These are phyloP conservation scores for Eimeria praecox DNA, from an alignment of 169 alveolate species.

Conservation along the genomic window DNA sequence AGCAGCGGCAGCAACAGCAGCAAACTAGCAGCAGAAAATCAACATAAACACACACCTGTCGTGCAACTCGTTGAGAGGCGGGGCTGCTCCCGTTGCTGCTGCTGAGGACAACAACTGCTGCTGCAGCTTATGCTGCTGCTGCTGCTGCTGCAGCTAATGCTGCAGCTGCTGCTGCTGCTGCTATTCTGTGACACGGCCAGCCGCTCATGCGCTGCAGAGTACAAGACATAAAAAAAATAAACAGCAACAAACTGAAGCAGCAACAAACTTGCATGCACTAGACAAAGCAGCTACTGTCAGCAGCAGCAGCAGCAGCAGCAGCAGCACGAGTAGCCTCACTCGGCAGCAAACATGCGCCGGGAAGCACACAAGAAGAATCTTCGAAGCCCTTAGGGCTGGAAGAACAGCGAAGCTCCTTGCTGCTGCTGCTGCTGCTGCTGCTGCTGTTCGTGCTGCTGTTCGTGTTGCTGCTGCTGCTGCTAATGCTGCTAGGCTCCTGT, in stretches of 20 bases:
- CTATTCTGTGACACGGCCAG: neutral
- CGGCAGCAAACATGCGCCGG: too few species aligned
- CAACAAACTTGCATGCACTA: neutral
- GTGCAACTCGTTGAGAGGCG: neutral
- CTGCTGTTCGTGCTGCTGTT: neutral
- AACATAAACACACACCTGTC: neutral
- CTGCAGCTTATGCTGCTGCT: neutral
- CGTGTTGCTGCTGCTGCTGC: neutral
- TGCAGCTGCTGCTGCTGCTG: too few species aligned
- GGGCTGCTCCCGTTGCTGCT: too few species aligned
- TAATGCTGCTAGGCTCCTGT: too few species aligned
- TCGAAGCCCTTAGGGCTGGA: neutral
- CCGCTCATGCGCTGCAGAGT: neutral
- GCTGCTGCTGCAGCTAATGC: neutral
- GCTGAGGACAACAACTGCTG: neutral
- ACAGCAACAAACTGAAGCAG: neutral
- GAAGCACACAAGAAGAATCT: constrained; percentile 5
- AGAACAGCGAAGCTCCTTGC: neutral
- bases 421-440: neutral
- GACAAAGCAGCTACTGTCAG: neutral
- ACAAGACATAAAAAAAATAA: neutral
- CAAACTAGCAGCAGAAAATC: too few species aligned
- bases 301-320: neutral
- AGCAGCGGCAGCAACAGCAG: too few species aligned
- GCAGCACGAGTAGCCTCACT: constrained; percentile 1